Evolutionary conservation across 2,329 filamentous ascomycete species (phyloP).

Genomic region (Colletotrichum magnum): DNA sequence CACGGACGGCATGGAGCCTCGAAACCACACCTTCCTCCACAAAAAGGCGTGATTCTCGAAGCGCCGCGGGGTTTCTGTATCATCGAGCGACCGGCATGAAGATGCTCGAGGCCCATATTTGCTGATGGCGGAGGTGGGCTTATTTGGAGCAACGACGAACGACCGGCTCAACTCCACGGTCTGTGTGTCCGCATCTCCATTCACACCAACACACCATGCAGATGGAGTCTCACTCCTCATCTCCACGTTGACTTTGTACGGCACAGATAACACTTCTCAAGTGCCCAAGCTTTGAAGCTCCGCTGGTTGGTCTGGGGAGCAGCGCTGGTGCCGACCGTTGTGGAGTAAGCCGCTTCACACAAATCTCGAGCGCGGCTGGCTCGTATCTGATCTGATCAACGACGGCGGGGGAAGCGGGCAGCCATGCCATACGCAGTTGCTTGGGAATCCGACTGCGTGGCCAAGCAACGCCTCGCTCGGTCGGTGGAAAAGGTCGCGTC

Average conservation of each 20-base stretch:
- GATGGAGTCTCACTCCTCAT: slow-evolving; percentile 2
- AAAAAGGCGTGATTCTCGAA: not conserved
- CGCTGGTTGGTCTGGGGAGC: slow-evolving; percentile 15
- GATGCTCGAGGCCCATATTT: slow-evolving; percentile 9
- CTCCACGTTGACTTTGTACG: not conserved
- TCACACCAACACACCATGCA: not conserved
- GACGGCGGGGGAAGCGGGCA: not conserved
- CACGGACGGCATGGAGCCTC: slow-evolving; percentile 7
- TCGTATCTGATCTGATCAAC: slow-evolving; percentile 16
- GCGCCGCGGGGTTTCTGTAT: slow-evolving; percentile 8
- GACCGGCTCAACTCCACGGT: slow-evolving; percentile 6
- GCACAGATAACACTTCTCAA: not conserved
- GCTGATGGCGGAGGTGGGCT: slow-evolving; percentile 24
- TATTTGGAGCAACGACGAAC: not conserved
- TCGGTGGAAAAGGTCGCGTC: slow-evolving; percentile 15
- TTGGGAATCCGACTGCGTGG: slow-evolving; percentile 11
- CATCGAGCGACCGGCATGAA: not conserved
- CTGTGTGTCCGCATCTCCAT: not conserved
- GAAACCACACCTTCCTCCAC: slow-evolving; percentile 10
- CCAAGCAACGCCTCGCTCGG: slow-evolving; percentile 12
- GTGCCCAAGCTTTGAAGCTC: not conserved
- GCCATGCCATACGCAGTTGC: not conserved
- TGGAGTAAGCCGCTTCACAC: slow-evolving; percentile 2
- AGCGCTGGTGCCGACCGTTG: not conserved
- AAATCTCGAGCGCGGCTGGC: not conserved